phyloP scores from a whole-genome alignment of 352 stramenopile genomes.

The Pythium aquatile region DNA sequence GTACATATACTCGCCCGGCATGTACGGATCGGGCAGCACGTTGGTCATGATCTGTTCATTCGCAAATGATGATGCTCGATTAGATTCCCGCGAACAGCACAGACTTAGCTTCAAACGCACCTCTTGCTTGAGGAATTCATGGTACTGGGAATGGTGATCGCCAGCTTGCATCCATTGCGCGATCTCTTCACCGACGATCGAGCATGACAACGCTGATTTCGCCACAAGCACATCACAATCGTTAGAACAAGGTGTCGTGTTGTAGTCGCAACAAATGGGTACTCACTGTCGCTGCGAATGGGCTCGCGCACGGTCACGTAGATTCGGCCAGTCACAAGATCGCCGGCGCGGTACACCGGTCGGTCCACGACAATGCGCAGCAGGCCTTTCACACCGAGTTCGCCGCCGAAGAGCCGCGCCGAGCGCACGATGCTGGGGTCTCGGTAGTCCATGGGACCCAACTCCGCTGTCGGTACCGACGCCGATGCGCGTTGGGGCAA shows the following conservation, averaged over 20 bases:
- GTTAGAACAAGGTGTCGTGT: neutral
- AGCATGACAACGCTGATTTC: conserved; percentile 47
- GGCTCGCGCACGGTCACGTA: conserved; percentile 58
- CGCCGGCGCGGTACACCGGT: conserved; percentile 53
- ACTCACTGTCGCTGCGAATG: conserved; percentile 54
- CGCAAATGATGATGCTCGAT: neutral
- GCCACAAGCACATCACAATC: neutral
- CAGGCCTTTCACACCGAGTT: conserved; percentile 66
- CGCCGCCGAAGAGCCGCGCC: conserved; percentile 40
- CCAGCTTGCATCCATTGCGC: conserved; percentile 59
- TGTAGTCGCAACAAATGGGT: neutral
- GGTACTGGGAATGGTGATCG: conserved; percentile 66
- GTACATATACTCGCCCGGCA: conserved; percentile 70
- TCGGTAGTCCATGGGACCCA: conserved; percentile 31
- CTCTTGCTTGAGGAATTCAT: conserved; percentile 65
- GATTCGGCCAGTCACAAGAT: conserved; percentile 50
- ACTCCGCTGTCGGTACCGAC: conserved; percentile 26
- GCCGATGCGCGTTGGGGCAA: conserved; percentile 21
- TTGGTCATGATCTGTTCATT: conserved; percentile 43
- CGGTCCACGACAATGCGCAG: conserved; percentile 57
- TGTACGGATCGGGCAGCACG: conserved; percentile 47
- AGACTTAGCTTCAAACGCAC: conserved; percentile 22
- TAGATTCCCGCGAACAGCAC: neutral
- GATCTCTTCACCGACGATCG: conserved; percentile 60
- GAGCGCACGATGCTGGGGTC: conserved; percentile 30